phyloP scores from a whole-genome alignment of 2,329 filamentous ascomycete genomes.

The Diaporthe australafricana region DNA sequence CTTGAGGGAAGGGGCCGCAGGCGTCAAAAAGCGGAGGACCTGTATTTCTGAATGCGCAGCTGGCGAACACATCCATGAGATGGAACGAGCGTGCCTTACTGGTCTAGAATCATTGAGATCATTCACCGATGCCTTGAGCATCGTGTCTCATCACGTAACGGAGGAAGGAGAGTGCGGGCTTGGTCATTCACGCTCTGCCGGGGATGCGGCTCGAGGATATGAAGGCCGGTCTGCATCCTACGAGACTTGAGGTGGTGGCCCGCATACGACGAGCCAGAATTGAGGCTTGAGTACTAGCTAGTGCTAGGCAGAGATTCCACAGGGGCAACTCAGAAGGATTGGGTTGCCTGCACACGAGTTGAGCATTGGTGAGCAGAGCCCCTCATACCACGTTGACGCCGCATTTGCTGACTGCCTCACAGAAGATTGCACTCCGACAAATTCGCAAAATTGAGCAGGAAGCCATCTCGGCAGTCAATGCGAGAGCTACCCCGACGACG shows the following conservation, averaged over 20 bases:
- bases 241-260: background rate
- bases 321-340: background rate
- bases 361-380: background rate
- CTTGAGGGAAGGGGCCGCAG: constrained; percentile 67
- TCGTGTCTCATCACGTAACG: too few species aligned
- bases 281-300: background rate
- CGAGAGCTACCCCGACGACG: background rate
- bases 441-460: background rate
- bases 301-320: background rate
- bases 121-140: too few species aligned
- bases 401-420: background rate
- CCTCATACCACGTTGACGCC: background rate
- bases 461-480: background rate
- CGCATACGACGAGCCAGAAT: background rate
- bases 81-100: background rate
- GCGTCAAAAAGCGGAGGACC: constrained; percentile 77
- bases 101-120: background rate
- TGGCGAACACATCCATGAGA: background rate
- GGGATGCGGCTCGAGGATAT: too few species aligned
- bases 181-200: background rate
- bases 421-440: background rate
- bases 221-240: background rate
- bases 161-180: background rate
- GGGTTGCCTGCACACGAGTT: background rate
- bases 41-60: constrained; percentile 67